phyloP scores from a whole-genome alignment of 441 rosid species.

The Pelargonium australe region DNA sequence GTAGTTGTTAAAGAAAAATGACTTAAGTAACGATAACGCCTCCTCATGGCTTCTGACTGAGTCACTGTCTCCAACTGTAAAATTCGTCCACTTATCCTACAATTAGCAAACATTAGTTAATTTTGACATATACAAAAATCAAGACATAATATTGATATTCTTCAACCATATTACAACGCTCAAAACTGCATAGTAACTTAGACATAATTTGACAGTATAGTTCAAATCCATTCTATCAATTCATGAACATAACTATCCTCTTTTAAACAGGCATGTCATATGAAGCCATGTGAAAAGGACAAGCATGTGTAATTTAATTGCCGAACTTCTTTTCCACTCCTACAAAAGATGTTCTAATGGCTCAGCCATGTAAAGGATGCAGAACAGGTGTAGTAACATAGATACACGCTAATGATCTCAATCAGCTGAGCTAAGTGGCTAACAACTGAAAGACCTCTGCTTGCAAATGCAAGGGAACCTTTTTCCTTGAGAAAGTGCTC shows the following conservation, averaged over 20 bases:
- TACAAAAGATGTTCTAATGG: background rate
- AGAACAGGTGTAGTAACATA: background rate
- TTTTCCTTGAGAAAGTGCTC: background rate
- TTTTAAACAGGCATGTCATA: background rate
- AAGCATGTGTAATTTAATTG: background rate
- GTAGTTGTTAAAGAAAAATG: constrained; percentile 88
- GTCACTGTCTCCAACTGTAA: constrained; percentile 76
- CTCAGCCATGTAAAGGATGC: background rate
- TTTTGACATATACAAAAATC: background rate
- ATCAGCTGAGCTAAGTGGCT: too few relatives aligned
- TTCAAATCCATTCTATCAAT: too few relatives aligned
- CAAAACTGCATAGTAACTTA: background rate
- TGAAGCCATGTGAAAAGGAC: background rate
- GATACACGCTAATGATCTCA: background rate
- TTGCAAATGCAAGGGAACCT: background rate
- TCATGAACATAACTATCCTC: too few relatives aligned
- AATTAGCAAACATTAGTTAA: constrained; percentile 20
- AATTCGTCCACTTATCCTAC: constrained; percentile 73
- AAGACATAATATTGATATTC: background rate
- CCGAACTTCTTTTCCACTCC: background rate
- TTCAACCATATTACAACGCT: background rate
- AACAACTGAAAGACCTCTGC: background rate
- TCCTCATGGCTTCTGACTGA: constrained; percentile 75
- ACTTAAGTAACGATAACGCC: constrained; percentile 81
- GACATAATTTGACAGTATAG: background rate